These are phyloP conservation scores for Phytophthora niederhauseri DNA, from an alignment of 352 stramenopile genomes.

Conservation along the genomic window DNA sequence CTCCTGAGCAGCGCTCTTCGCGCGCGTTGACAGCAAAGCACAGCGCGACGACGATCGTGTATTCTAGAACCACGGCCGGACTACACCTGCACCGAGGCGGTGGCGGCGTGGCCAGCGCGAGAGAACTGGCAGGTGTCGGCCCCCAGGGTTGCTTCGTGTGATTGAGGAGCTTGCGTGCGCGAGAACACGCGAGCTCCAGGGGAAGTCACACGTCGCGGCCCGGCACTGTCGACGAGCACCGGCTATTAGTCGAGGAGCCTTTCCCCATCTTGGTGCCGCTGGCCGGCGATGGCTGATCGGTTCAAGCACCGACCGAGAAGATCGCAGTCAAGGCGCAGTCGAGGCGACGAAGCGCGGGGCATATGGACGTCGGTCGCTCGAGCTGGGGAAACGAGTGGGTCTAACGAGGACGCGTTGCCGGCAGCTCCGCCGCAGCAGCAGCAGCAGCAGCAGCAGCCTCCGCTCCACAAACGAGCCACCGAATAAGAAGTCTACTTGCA, in stretches of 20 bases:
- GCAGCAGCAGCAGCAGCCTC: constrained; percentile 6
- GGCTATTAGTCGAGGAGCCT: constrained; percentile 35
- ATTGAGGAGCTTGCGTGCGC: constrained; percentile 37
- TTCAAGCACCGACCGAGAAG: constrained; percentile 1
- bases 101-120: constrained; percentile 1
- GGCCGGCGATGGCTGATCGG: constrained; percentile 15
- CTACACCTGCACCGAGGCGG: constrained; percentile 12
- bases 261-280: constrained; percentile 29
- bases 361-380: constrained; percentile 16
- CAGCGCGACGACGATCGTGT: constrained; percentile 7
- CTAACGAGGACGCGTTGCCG: constrained; percentile 14
- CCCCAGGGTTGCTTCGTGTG: constrained; percentile 22
- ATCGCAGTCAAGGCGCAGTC: neutral
- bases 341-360: constrained; percentile 18
- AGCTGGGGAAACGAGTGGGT: constrained; percentile 38
- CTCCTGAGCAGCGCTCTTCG: neutral
- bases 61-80: constrained; percentile 29
- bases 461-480: constrained; percentile 13
- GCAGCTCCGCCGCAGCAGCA: constrained; percentile 1
- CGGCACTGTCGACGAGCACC: constrained; percentile 16
- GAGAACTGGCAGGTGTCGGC: constrained; percentile 1
- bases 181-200: constrained; percentile 27
- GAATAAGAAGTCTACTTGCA: constrained; percentile 33
- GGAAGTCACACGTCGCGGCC: constrained; percentile 22
- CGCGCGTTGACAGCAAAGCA: neutral